Conservation (phyloP, 2,329 filamentous ascomycete genomes). For the Dryadomyces quercus-mongolicae region DNA sequence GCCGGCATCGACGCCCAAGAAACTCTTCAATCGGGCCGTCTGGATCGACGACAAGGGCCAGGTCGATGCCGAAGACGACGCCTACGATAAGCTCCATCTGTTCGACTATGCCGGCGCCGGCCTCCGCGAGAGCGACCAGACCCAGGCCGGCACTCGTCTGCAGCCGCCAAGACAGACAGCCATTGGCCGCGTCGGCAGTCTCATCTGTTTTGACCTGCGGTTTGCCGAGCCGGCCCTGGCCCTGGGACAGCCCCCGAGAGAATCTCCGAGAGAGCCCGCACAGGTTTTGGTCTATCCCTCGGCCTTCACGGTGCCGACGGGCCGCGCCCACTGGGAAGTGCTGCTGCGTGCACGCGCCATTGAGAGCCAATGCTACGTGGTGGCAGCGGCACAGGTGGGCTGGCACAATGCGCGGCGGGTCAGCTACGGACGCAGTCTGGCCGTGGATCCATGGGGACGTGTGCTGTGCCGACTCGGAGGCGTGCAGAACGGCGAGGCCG, state of each 20-base stretch:
- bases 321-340: constrained; percentile 73
- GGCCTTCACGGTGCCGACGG: constrained; percentile 81
- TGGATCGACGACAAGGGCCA: constrained; percentile 34
- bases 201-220: constrained; percentile 85
- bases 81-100: constrained; percentile 82
- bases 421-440: constrained; percentile 78
- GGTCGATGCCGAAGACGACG: constrained; percentile 21
- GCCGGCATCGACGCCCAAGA: constrained; percentile 30
- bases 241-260: constrained; percentile 41
- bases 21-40: constrained; percentile 40
- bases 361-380: constrained; percentile 76
- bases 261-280: constrained; percentile 31
- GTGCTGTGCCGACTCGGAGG: constrained; percentile 55
- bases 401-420: constrained; percentile 47
- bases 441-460: constrained; percentile 77
- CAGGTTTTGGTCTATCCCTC: constrained; percentile 78
- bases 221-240: constrained; percentile 66
- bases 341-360: constrained; percentile 72
- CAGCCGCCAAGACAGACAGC: constrained; percentile 58
- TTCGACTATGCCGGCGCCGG: constrained; percentile 55
- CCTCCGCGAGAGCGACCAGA: constrained; percentile 28
- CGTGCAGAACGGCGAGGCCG: constrained; percentile 28
- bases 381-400: constrained; percentile 77
- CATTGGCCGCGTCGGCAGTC: constrained; percentile 62
- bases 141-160: constrained; percentile 16